These are phyloP conservation scores for Gnomoniopsis smithogilvyi DNA, from an alignment of 2,329 filamentous ascomycete species.

Conservation along the genomic window DNA sequence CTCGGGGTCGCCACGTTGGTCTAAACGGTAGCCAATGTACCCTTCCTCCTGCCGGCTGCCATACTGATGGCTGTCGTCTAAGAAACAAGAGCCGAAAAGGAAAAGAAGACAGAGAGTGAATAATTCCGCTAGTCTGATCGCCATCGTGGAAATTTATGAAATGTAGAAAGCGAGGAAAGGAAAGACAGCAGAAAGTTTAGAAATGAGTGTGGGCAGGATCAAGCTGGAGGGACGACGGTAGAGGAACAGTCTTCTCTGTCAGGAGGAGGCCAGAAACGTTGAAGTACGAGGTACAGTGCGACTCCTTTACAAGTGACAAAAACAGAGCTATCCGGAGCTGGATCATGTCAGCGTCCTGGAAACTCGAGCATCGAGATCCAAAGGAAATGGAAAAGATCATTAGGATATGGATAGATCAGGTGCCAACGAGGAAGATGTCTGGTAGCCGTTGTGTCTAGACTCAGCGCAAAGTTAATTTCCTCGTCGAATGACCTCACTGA, in stretches of 20 bases:
- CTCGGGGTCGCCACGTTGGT: slow-evolving; percentile 46
- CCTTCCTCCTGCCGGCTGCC: slow-evolving; percentile 33
- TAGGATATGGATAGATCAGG: not conserved
- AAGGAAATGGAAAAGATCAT: too few relatives aligned
- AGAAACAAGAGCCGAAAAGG: slow-evolving; percentile 8
- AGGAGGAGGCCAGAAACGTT: too few relatives aligned
- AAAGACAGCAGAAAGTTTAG: not conserved
- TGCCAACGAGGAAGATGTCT: not conserved
- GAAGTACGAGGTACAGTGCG: too few relatives aligned
- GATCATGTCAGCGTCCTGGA: too few relatives aligned
- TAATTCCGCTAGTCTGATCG: not conserved
- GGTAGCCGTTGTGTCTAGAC: too few relatives aligned
- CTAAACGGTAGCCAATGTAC: slow-evolving; percentile 55
- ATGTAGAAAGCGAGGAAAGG: not conserved
- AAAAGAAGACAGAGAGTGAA: not conserved
- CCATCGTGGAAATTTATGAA: not conserved
- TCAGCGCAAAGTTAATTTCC: not conserved
- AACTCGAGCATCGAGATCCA: too few relatives aligned
- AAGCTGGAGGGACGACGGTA: too few relatives aligned
- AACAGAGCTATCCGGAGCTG: too few relatives aligned
- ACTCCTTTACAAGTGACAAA: too few relatives aligned
- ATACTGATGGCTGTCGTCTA: slow-evolving; percentile 12
- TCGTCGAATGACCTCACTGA: not conserved
- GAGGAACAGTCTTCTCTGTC: too few relatives aligned
- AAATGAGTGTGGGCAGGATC: too few relatives aligned